These are phyloP conservation scores for Knoxia roxburghii DNA, from an alignment of 257 asterid genomes.

Conservation along the genomic window DNA sequence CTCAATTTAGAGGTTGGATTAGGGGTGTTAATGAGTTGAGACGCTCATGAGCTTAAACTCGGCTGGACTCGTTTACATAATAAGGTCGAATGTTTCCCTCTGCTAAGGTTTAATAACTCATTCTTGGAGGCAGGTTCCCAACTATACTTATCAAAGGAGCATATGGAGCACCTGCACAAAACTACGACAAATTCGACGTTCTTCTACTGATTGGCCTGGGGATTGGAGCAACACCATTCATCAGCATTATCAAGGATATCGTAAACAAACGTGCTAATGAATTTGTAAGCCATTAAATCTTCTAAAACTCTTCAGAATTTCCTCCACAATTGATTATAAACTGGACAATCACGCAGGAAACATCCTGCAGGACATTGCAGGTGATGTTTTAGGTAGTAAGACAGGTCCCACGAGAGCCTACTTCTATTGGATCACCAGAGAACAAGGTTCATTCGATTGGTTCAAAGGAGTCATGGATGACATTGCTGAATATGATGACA, in stretches of 20 bases:
- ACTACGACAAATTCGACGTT: constrained; percentile 72
- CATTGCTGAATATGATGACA: constrained; percentile 67
- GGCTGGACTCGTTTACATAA: too few species aligned
- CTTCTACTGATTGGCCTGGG: constrained; percentile 85
- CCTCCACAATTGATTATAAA: background rate
- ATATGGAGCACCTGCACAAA: constrained; percentile 91
- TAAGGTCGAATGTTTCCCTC: too few species aligned
- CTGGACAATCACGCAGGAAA: background rate
- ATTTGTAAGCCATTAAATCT: constrained; percentile 31
- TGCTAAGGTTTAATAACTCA: constrained; percentile 8
- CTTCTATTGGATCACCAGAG: constrained; percentile 91
- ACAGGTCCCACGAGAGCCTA: constrained; percentile 68
- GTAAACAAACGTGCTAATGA: constrained; percentile 43
- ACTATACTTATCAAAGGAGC: constrained; percentile 72
- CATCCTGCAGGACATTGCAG: constrained; percentile 24
- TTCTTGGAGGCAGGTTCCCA: constrained; percentile 48
- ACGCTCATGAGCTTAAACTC: too few species aligned
- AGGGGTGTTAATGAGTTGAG: too few species aligned
- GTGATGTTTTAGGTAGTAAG: constrained; percentile 15
- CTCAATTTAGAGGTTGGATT: too few species aligned
- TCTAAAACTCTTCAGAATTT: background rate
- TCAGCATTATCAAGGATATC: constrained; percentile 79
- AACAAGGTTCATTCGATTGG: constrained; percentile 97
- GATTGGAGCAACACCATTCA: constrained; percentile 92
- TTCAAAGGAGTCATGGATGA: constrained; percentile 96